Evolutionary conservation across 2,329 filamentous ascomycete genomes (phyloP), one percentile per base, ranked within the genome.

Genomic region (Zarea fungicola): DNA sequence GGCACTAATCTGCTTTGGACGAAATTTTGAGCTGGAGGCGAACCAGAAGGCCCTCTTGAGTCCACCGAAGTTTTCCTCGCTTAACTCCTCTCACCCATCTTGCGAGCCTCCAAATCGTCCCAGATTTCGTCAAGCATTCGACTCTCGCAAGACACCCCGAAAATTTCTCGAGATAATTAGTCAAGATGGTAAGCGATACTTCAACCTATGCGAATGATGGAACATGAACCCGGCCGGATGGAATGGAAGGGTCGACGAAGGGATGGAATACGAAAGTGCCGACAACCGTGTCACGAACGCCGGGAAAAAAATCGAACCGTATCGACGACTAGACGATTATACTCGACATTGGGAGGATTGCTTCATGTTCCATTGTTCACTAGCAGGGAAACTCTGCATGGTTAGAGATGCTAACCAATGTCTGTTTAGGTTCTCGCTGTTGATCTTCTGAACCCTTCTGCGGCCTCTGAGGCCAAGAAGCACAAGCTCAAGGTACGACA

Each of bases 401-500:
- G 42, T 45, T 52, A 56, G 54, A 52, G 49, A 65, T 70, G 72
- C 78, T 83, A 70, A 83, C 71, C 52, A 58, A 61, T 61, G 55
- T 55, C 52, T 43, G 40, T 55, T 61, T 71, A 97, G 93, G 92
- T 97, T 95, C 90, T 99, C 87, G 93, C 93, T 76, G 89, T 97
- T 83, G 93, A 99, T 84, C 91, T 99, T 70, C 87, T 99, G 78
- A 97, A 99, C 89, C 93, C 93, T 72, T 88, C 87, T 72, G 87
- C 92, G 77, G 89, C 89, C 77, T 85, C 92, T 75, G 93, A 99
- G 87, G 90, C 90, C 71, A 89, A 90, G 81, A 97, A 97, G 88
- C 93, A 99, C 89, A 99, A 99, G 89, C 89, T 99, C 75, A 99
- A 99, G 90, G 90, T 96, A 89, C 61, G 63, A 61, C 53, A 39